Conservation (phyloP, 1,139 yeast genomes). For the Candida dubliniensis region DNA sequence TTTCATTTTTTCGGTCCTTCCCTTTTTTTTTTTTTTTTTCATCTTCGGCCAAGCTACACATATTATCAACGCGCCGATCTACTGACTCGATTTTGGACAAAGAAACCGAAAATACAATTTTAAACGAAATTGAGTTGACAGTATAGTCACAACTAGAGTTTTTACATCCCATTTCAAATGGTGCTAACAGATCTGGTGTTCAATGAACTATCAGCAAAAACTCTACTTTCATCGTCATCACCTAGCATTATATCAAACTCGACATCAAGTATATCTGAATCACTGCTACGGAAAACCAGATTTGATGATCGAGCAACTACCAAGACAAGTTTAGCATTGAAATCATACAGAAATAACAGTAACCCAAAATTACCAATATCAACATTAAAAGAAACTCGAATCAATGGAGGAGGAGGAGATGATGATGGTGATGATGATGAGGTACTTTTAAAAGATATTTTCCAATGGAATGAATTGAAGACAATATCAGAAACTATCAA, state of each 20-base stretch:
- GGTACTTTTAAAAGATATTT: slow-evolving; percentile 7
- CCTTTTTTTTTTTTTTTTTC: neutral
- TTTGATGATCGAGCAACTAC: slow-evolving; percentile 46
- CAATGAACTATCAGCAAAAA: slow-evolving; percentile 3
- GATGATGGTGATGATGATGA: slow-evolving; percentile 1
- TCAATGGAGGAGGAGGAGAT: neutral
- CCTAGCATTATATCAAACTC: slow-evolving; percentile 7
- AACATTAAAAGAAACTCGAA: neutral
- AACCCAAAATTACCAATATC: neutral
- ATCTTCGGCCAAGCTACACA: too few species aligned
- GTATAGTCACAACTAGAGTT: neutral
- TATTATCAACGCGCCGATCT: too few species aligned
- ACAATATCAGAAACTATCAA: slow-evolving; percentile 22
- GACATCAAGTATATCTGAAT: slow-evolving; percentile 4
- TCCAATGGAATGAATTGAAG: slow-evolving; percentile 29
- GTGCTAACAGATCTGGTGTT: too few species aligned
- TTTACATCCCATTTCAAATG: neutral
- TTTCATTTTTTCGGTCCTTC: neutral
- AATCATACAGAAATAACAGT: slow-evolving; percentile 5
- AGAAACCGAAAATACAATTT: too few species aligned
- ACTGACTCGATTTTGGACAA: too few species aligned
- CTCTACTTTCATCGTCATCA: slow-evolving; percentile 9
- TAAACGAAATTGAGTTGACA: too few species aligned
- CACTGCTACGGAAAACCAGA: slow-evolving; percentile 19
- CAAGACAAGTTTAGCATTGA: slow-evolving; percentile 23